Percentiles rank a stretch among this genome's conserved stretches.
These are phyloP conservation scores for Suhomyces faveliae DNA, from an alignment of 805 yeast species.

Conservation along the genomic window DNA sequence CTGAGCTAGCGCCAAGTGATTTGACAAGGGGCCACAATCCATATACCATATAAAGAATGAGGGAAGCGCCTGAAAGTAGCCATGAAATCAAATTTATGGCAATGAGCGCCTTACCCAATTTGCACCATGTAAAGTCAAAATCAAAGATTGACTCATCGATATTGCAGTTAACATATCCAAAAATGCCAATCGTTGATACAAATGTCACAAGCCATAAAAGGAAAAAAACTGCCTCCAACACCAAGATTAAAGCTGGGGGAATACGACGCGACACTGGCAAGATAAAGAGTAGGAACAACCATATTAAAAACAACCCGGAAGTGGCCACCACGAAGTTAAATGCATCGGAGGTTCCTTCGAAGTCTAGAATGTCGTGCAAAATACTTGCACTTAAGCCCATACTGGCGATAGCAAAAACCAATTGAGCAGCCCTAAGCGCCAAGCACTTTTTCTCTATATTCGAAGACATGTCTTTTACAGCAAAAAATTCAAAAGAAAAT, in stretches of 20 bases:
- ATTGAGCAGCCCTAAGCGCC: constrained; percentile 12
- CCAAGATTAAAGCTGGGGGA: constrained; percentile 12
- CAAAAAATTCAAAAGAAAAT: no score
- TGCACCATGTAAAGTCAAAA: constrained; percentile 13
- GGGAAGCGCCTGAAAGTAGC: constrained; percentile 19
- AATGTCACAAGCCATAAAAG: constrained; percentile 24
- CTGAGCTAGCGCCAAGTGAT: neutral
- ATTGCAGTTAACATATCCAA: constrained; percentile 13
- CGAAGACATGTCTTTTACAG: no score
- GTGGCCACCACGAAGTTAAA: constrained; percentile 13
- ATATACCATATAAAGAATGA: constrained; percentile 15
- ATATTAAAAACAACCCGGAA: constrained; percentile 10
- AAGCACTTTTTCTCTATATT: no score
- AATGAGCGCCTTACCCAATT: constrained; percentile 20
- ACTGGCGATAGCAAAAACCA: constrained; percentile 14
- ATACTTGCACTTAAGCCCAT: constrained; percentile 17
- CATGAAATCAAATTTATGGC: constrained; percentile 21
- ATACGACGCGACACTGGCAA: constrained; percentile 9
- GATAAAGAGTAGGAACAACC: constrained; percentile 4
- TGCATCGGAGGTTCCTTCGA: constrained; percentile 2
- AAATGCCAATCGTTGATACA: constrained; percentile 21
- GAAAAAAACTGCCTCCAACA: constrained; percentile 16
- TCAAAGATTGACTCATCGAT: constrained; percentile 1
- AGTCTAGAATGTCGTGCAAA: constrained; percentile 4
- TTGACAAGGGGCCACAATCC: constrained; percentile 16